Percentiles rank a stretch among this genome's conserved stretches.
phyloP scores from a whole-genome alignment of 768 basidiomycete genomes.

The Mycena filopes region DNA sequence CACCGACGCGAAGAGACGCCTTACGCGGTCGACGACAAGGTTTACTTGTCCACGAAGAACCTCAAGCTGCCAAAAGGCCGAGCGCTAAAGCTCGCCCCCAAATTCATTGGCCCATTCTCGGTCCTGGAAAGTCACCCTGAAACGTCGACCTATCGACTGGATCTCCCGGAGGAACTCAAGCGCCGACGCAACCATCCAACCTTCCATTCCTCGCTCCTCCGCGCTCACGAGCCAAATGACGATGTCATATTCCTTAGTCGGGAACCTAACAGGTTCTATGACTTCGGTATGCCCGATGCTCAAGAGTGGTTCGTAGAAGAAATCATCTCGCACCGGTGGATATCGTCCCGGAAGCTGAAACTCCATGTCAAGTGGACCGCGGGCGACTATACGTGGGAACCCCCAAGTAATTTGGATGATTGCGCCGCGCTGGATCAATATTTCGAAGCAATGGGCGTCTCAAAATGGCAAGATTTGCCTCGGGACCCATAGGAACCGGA shows the following conservation, averaged over 20 bases:
- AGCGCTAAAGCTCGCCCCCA: slow-evolving; percentile 43
- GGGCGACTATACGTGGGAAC: slow-evolving; percentile 48
- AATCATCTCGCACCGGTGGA: slow-evolving; percentile 45
- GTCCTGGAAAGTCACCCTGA: slow-evolving; percentile 33
- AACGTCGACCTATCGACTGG: slow-evolving; percentile 42
- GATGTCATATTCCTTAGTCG: slow-evolving; percentile 48
- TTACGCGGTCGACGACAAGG: slow-evolving; percentile 38
- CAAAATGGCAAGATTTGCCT: slow-evolving; percentile 14
- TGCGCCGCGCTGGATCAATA: too few relatives aligned
- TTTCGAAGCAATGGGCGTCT: too few relatives aligned
- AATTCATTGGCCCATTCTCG: slow-evolving; percentile 52
- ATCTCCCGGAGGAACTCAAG: slow-evolving; percentile 39
- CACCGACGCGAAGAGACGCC: slow-evolving; percentile 31
- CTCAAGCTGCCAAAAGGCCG: too few relatives aligned
- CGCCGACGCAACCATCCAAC: slow-evolving; percentile 41
- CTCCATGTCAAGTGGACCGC: slow-evolving; percentile 45
- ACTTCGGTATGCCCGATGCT: slow-evolving; percentile 45
- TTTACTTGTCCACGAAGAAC: too few relatives aligned
- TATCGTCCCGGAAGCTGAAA: slow-evolving; percentile 22
- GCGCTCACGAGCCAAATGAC: slow-evolving; percentile 44
- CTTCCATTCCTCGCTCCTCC: slow-evolving; percentile 48
- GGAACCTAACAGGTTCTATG: slow-evolving; percentile 42
- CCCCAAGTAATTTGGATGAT: slow-evolving; percentile 33
- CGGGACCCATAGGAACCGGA: too few relatives aligned
- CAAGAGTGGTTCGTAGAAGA: too few relatives aligned